Percentiles rank a stretch among this genome's conserved stretches.
These are phyloP conservation scores for Colletotrichum scovillei DNA, from an alignment of 2,329 filamentous ascomycete species.

Conservation along the genomic window DNA sequence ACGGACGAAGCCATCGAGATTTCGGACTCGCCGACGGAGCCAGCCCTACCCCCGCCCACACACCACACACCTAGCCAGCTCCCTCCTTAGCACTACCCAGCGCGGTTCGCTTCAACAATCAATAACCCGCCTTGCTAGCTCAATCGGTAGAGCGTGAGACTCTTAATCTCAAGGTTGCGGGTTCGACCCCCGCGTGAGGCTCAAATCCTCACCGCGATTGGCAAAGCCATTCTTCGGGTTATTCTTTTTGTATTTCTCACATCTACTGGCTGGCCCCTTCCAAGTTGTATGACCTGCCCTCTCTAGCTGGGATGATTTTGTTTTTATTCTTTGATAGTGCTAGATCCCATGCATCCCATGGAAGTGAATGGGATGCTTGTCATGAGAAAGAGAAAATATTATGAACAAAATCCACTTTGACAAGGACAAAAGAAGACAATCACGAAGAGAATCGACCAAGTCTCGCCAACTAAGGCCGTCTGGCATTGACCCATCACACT, in stretches of 20 bases:
- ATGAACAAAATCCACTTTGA: background rate
- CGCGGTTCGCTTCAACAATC: rapidly evolving
- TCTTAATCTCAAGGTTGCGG: slow-evolving; percentile 57
- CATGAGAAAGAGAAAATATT: no score
- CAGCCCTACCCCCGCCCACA: background rate
- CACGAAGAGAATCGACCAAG: no score
- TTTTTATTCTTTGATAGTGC: background rate
- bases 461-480: no score
- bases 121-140: slow-evolving; percentile 34
- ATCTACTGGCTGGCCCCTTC: no score
- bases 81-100: background rate
- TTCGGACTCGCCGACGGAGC: slow-evolving; percentile 2
- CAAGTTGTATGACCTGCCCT: no score
- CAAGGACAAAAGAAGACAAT: no score
- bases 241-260: background rate
- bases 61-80: background rate
- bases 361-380: background rate
- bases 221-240: background rate
- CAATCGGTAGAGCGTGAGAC: slow-evolving; percentile 57
- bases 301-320: background rate
- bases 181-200: slow-evolving; percentile 40
- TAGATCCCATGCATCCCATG: background rate
- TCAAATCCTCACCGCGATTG: slow-evolving; percentile 33
- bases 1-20: slow-evolving; percentile 1
- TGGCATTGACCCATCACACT: no score